These are phyloP conservation scores for Ustilago hordei DNA, from an alignment of 1,284 basidiomycete species.

Conservation along the genomic window DNA sequence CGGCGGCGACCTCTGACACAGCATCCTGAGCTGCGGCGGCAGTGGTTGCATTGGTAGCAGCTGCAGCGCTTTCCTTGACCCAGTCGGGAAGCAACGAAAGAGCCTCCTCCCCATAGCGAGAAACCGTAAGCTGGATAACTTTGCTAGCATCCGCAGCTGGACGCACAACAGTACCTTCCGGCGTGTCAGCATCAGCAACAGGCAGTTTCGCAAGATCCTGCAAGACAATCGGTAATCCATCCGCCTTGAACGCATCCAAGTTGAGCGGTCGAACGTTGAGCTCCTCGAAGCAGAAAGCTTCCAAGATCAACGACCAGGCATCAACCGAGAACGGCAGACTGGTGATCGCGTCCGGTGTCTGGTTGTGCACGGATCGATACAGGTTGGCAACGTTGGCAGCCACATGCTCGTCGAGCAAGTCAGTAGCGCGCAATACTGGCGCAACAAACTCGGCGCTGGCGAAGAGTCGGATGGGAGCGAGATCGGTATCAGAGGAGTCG, in stretches of 20 bases:
- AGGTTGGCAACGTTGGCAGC: conserved; percentile 32
- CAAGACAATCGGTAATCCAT: conserved; percentile 41
- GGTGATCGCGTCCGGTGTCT: conserved; percentile 23
- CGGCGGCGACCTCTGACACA: conserved; percentile 6
- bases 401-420: conserved; percentile 43
- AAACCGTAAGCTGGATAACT: conserved; percentile 20
- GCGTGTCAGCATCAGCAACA: conserved; percentile 7
- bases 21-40: neutral
- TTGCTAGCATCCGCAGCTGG: conserved; percentile 16
- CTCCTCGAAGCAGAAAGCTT: conserved; percentile 55
- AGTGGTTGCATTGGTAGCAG: conserved; percentile 1
- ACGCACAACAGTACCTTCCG: conserved; percentile 6
- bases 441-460: conserved; percentile 44
- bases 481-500: conserved; percentile 8
- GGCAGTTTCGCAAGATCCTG: conserved; percentile 36
- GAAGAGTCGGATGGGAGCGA: conserved; percentile 31
- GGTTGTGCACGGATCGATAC: conserved; percentile 35
- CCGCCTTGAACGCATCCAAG: conserved; percentile 40
- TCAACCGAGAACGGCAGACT: conserved; percentile 29
- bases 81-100: conserved; percentile 34
- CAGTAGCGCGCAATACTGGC: conserved; percentile 32
- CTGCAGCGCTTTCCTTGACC: conserved; percentile 14
- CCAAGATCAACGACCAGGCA: conserved; percentile 43
- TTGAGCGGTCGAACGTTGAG: conserved; percentile 35
- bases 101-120: conserved; percentile 42